Evolutionary conservation across 306 rosid genomes (phyloP).

Genomic region (Cajanus cajan): DNA sequence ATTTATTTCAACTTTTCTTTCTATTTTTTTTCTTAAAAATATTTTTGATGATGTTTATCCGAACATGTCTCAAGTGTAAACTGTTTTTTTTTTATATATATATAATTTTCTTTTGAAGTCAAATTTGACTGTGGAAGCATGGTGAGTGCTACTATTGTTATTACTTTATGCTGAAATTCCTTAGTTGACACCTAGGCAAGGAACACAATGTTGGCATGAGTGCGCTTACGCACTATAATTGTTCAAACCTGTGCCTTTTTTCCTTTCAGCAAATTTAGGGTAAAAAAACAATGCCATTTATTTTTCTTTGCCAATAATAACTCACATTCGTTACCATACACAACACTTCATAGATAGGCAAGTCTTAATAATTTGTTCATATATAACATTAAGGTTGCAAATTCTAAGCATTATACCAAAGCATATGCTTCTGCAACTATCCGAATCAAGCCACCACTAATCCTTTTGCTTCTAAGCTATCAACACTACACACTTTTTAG

Average conservation of each 20-base stretch:
- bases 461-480: not conserved
- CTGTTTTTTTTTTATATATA: not conserved
- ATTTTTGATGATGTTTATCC: too few species aligned
- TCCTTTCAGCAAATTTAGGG: not conserved
- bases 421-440: not conserved
- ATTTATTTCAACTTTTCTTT: too few species aligned
- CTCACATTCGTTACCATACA: not conserved
- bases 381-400: not conserved
- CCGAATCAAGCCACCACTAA: not conserved
- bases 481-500: not conserved
- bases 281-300: not conserved
- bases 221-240: constrained; percentile 27
- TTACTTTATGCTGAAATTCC: not conserved
- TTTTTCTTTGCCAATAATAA: not conserved
- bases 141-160: not conserved
- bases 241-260: not conserved
- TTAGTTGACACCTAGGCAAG: constrained; percentile 39
- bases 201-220: constrained; percentile 31
- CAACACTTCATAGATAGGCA: not conserved
- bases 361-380: not conserved
- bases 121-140: not conserved
- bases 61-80: too few species aligned
- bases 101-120: not conserved
- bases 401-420: not conserved
- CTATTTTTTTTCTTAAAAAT: too few species aligned